Evolutionary conservation across 305 asterid species (phyloP), one percentile per base, ranked within the genome.

Genomic region (Plantago coronopus): DNA sequence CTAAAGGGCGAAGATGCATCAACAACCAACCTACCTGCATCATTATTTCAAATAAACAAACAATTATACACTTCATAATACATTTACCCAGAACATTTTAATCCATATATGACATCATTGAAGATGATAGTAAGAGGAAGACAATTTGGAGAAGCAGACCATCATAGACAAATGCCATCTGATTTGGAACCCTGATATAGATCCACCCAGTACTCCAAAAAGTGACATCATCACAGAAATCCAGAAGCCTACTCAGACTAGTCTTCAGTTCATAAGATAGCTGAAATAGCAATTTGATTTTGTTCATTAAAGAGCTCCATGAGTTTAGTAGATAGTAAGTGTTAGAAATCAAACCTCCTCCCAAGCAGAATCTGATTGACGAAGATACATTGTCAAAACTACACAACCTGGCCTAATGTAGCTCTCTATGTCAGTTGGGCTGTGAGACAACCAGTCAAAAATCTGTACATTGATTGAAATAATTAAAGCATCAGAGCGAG

Each of bases 201-300:
- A 82, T 79, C 95, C 95, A 87, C 67, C 95, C 95, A 29, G 79
- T 73, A 65, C 76, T 84, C 95, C 95, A 87, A 69, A 87, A 84
- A 59, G 72, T 59, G 78, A 64, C 68, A 67, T 78, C 85, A 8
- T 76, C 83, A 48, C 78, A 70, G 70, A 79, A 76, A 76, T 69
- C 74, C 71, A 84, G 76, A 63, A 87, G 88, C 77, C 80, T 79
- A 65, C 82, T 78, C 64, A 87, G 71, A 74, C 91, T 84, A 72
- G 95, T 76, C 72, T 78, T 71, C 69, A 84, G 73, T 73, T 81
- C 81, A 76, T 75, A 71, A 60, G 78, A 84, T 63, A 87, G 88
- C 95, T 87, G 79, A 46, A 59, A 44, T 54, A 74, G 68, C 51
- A 57, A 70, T 65, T 27, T 64, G 65, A 67, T 54, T 61, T 63